A percentile compares a stretch with the other conserved stretches of the same genome.
These are phyloP conservation scores for Aspergillus sp. DNA, from an alignment of 2,329 filamentous ascomycete genomes.

Conservation along the genomic window DNA sequence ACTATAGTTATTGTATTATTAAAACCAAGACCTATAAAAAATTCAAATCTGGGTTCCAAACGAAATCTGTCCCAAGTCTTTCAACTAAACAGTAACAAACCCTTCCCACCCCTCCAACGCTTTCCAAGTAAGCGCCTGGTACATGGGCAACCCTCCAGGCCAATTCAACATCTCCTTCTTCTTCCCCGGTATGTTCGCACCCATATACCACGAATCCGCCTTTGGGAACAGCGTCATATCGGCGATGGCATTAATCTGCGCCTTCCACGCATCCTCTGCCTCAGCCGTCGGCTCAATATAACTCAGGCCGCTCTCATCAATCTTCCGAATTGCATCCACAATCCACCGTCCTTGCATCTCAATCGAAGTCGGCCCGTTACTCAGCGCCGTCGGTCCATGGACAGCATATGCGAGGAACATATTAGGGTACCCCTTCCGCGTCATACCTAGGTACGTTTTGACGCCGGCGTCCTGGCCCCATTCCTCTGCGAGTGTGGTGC, in stretches of 20 bases:
- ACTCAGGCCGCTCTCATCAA: slow-evolving; percentile 47
- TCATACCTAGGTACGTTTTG: slow-evolving; percentile 44
- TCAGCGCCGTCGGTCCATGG: slow-evolving; percentile 56
- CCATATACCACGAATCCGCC: slow-evolving; percentile 29
- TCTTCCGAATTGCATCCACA: slow-evolving; percentile 49
- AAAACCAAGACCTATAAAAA: neutral
- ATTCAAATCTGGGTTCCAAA: neutral
- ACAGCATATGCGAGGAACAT: slow-evolving; percentile 56
- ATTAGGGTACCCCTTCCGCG: slow-evolving; percentile 46
- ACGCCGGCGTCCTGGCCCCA: slow-evolving; percentile 12
- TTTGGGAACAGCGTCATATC: slow-evolving; percentile 52
- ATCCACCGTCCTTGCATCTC: neutral
- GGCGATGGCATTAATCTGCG: slow-evolving; percentile 46
- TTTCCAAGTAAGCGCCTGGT: neutral
- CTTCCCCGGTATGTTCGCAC: slow-evolving; percentile 26
- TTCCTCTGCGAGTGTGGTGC: slow-evolving; percentile 29
- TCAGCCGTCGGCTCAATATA: slow-evolving; percentile 53
- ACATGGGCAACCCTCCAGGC: slow-evolving; percentile 7
- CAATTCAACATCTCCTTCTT: slow-evolving; percentile 12
- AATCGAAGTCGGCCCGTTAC: slow-evolving; percentile 51
- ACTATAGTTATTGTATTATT: neutral
- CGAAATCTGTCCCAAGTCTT: neutral
- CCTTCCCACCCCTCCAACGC: slow-evolving; percentile 9
- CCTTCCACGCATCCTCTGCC: slow-evolving; percentile 52
- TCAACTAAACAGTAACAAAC: neutral